Evolutionary conservation across 257 asterid species (phyloP).

Genomic region (Jacaranda copaia): DNA sequence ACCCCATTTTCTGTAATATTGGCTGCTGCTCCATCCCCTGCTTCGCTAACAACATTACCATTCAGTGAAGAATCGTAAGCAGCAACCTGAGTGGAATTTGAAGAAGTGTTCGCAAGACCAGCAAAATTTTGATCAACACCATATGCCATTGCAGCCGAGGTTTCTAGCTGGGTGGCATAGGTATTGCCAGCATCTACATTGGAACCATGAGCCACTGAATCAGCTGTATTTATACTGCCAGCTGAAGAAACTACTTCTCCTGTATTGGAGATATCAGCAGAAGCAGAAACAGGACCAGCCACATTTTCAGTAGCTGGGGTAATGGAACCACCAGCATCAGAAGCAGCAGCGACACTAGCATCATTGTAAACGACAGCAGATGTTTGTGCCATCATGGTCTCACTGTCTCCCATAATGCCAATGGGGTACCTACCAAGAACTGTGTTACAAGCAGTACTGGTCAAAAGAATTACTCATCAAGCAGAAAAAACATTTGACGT

Average conservation of each 20-base stretch:
- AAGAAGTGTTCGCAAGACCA: constrained; percentile 44
- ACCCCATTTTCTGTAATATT: constrained; percentile 65
- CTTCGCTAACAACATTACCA: constrained; percentile 49
- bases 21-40: constrained; percentile 47
- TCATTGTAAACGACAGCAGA: constrained; percentile 38
- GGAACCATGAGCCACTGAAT: constrained; percentile 41
- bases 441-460: constrained; percentile 21
- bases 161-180: constrained; percentile 48
- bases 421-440: constrained; percentile 28
- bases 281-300: constrained; percentile 29
- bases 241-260: constrained; percentile 36
- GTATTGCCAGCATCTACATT: constrained; percentile 41
- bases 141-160: constrained; percentile 36
- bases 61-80: constrained; percentile 59
- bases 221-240: constrained; percentile 27
- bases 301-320: constrained; percentile 37
- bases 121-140: constrained; percentile 47
- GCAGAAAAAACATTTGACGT: neutral
- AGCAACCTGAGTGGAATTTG: constrained; percentile 51
- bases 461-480: constrained; percentile 1
- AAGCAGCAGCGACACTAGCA: constrained; percentile 35
- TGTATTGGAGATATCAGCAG: neutral
- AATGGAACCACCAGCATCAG: constrained; percentile 43
- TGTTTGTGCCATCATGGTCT: constrained; percentile 41
- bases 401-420: constrained; percentile 43